Base-by-base conservation (phyloP, 1,139 yeast species). In the Pichia sp. region DNA sequence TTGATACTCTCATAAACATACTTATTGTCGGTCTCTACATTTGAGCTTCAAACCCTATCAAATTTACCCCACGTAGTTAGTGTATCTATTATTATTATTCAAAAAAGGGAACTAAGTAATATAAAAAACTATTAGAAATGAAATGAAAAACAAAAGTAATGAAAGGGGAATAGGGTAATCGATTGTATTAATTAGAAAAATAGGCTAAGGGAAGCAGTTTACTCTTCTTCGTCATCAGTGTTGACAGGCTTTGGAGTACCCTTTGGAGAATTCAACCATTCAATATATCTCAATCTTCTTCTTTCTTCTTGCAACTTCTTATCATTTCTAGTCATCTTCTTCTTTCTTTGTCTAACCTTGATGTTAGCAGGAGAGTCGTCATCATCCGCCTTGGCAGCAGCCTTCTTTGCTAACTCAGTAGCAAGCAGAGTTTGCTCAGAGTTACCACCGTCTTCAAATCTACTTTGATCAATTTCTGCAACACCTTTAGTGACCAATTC, bases 251-350 rank as follows among this genome's bases (percentile, higher is more conserved):
- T 82, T 48, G 97, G 97, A 21, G 97, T 91, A 27, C 98, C 98
- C 75, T 91, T 91, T 47, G 97, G 96, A 50, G 94, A 77, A 50
- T 79, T 81, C 57, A 91, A 73, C 98, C 98, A 91, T 53, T 85
- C 96, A 44, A 91, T 68, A 62, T 91, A 83, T 64, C 97, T 78
- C 60, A 86, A 67, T 64, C 98, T 81, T 67, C 97, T 83, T 67
- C 97, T 80, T 60, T 84, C 94, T 31, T 83, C 94, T 61, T 88
- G 88, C 31, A 70, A 66, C 66, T 91, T 91, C 77, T 85, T 77
- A 53, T 91, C 96, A 58, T 91, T 91, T 73, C 98, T 78, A 29
- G 97, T 91, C 77, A 91, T 66, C 77, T 87, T 88, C 87, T 82
- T 86, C 85, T 86, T 88, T 39, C 47, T 44, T 55, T 70, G 71